Evolutionary conservation across 805 yeast species (phyloP).

Genomic region (Yarrowia divulgata): DNA sequence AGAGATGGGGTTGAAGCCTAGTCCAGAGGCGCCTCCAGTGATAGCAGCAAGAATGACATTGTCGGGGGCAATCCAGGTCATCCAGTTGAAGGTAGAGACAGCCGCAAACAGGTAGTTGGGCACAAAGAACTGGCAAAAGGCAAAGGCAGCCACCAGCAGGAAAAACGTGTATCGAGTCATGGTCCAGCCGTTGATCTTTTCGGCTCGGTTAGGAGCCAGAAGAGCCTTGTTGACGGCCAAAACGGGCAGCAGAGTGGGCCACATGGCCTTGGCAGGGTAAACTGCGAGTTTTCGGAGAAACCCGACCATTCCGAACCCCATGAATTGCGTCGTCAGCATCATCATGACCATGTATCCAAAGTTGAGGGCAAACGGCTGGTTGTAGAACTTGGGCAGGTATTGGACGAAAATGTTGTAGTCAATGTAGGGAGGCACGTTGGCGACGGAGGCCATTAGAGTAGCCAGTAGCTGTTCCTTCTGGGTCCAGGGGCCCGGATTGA

Average conservation of each 20-base stretch:
- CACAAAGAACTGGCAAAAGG: slow-evolving; percentile 68
- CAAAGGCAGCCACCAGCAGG: slow-evolving; percentile 51
- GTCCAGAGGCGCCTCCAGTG: slow-evolving; percentile 59
- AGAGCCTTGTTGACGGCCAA: slow-evolving; percentile 52
- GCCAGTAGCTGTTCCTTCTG: slow-evolving; percentile 72
- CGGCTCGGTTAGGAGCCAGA: slow-evolving; percentile 53
- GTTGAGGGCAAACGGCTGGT: slow-evolving; percentile 47
- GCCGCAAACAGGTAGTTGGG: slow-evolving; percentile 61
- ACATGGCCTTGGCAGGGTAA: slow-evolving; percentile 60
- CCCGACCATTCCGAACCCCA: slow-evolving; percentile 75
- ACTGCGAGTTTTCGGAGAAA: slow-evolving; percentile 64
- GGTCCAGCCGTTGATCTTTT: slow-evolving; percentile 65
- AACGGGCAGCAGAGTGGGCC: slow-evolving; percentile 62
- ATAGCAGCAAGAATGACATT: slow-evolving; percentile 58
- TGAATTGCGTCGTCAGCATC: slow-evolving; percentile 62
- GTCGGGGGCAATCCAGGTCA: slow-evolving; percentile 63
- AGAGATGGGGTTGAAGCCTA: slow-evolving; percentile 63
- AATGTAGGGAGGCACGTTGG: slow-evolving; percentile 55
- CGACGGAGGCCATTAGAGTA: slow-evolving; percentile 51
- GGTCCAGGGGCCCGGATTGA: slow-evolving; percentile 72
- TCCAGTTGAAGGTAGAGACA: slow-evolving; percentile 69
- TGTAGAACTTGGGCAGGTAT: slow-evolving; percentile 49
- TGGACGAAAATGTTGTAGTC: slow-evolving; percentile 43
- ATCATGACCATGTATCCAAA: slow-evolving; percentile 64
- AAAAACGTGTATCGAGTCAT: slow-evolving; percentile 61